Conservation (phyloP, 495 filamentous ascomycete species). For the Aspergillus heteromorphus region DNA sequence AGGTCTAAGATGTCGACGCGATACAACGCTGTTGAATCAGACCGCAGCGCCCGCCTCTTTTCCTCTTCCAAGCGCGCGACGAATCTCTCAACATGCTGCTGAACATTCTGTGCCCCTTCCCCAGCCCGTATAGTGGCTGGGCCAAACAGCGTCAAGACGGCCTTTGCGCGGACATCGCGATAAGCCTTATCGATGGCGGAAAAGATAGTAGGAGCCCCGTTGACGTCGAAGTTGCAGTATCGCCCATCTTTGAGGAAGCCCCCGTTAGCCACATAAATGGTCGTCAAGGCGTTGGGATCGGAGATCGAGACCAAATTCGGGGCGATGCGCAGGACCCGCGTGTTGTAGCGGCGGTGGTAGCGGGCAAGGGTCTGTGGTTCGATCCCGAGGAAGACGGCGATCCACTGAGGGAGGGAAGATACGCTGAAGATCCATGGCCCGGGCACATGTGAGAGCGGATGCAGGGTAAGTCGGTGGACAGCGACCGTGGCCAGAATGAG, state of each 20-base stretch:
- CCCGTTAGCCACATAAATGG: constrained; percentile 1
- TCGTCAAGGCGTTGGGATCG: neutral
- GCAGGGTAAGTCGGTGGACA: neutral
- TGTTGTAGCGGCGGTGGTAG: neutral
- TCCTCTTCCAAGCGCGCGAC: neutral
- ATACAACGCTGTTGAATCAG: neutral
- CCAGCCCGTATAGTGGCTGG: neutral
- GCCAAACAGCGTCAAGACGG: neutral
- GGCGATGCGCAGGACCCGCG: neutral
- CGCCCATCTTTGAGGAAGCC: constrained; percentile 3
- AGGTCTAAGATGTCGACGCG: neutral
- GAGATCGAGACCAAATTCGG: constrained; percentile 4
- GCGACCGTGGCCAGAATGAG: neutral
- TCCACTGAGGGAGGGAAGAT: neutral
- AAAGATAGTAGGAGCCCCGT: neutral
- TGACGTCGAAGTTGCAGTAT: neutral
- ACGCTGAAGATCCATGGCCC: neutral
- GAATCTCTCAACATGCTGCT: neutral
- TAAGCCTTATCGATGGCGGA: neutral
- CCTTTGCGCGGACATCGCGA: constrained; percentile 1
- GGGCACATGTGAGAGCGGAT: neutral
- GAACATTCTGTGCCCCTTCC: neutral
- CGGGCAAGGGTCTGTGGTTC: neutral
- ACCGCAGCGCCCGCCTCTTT: neutral
- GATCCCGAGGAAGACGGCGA: neutral